A percentile compares a stretch with the other conserved stretches of the same genome.
Evolutionary conservation across 257 asterid species (phyloP).

Genomic region (Handroanthus guayacan): DNA sequence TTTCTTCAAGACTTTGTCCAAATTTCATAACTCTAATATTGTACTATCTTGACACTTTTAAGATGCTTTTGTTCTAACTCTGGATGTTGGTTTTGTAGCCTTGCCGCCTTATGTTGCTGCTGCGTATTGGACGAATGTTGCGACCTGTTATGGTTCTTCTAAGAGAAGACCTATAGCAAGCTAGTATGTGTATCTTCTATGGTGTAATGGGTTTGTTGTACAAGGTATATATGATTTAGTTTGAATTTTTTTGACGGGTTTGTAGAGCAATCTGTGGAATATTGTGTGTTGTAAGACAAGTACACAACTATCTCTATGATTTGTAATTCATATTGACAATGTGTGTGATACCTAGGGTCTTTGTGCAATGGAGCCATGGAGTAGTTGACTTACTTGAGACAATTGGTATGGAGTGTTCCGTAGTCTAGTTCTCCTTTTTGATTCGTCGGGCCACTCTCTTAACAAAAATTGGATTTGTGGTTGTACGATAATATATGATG

Average conservation of each 20-base stretch:
- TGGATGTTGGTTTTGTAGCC: constrained; percentile 47
- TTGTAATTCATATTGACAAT: background rate
- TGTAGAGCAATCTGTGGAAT: background rate
- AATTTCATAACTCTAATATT: background rate
- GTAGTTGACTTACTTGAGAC: no score
- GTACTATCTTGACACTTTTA: background rate
- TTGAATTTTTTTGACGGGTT: background rate
- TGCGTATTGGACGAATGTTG: constrained; percentile 73
- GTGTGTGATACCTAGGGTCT: no score
- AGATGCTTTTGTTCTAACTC: background rate
- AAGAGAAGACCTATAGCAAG: background rate
- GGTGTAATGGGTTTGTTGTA: background rate
- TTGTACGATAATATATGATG: no score
- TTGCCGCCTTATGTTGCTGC: constrained; percentile 78
- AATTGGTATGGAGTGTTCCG: no score
- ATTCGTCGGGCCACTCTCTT: no score
- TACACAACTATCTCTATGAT: background rate
- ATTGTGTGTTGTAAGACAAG: background rate
- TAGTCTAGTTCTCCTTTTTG: no score
- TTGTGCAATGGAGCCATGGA: no score
- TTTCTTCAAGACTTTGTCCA: background rate
- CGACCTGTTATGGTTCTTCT: constrained; percentile 51
- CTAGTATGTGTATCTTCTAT: background rate
- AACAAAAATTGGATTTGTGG: no score
- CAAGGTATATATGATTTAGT: no score